Evolutionary conservation across 2,329 filamentous ascomycete species (phyloP).

Genomic region (Talaromyces sp.): DNA sequence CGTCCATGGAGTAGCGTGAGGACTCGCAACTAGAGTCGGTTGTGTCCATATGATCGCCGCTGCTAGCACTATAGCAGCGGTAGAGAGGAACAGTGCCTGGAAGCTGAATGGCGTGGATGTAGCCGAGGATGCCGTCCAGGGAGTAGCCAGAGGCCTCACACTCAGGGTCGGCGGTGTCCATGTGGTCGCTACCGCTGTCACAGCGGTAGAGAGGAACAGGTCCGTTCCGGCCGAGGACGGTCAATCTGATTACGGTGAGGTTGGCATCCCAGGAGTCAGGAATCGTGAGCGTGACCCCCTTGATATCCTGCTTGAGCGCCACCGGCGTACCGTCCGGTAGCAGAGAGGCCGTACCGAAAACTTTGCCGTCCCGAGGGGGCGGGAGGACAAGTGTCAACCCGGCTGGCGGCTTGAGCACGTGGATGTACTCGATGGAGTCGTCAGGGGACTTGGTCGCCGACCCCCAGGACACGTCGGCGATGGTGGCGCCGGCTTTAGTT

Average conservation of each 20-base stretch:
- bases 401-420: constrained; percentile 7
- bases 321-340: constrained; percentile 3
- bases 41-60: constrained; percentile 2
- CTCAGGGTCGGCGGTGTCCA: too few species aligned
- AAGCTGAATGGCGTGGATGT: too few species aligned
- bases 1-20: background rate
- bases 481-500: background rate
- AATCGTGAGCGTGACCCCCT: constrained; percentile 2
- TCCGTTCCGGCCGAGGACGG: background rate
- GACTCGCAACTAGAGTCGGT: background rate
- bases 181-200: too few species aligned
- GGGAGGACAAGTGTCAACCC: background rate
- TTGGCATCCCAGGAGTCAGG: background rate
- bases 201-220: too few species aligned
- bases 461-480: background rate
- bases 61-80: background rate
- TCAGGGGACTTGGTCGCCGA: constrained; percentile 3
- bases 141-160: too few species aligned
- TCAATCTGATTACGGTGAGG: constrained; percentile 5
- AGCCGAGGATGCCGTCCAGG: too few species aligned
- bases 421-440: background rate
- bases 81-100: too few species aligned
- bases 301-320: background rate
- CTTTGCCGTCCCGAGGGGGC: constrained; percentile 5
- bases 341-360: background rate